Base-by-base conservation (phyloP, 75 land plant genomes). In the Cunninghamia lanceolata region DNA sequence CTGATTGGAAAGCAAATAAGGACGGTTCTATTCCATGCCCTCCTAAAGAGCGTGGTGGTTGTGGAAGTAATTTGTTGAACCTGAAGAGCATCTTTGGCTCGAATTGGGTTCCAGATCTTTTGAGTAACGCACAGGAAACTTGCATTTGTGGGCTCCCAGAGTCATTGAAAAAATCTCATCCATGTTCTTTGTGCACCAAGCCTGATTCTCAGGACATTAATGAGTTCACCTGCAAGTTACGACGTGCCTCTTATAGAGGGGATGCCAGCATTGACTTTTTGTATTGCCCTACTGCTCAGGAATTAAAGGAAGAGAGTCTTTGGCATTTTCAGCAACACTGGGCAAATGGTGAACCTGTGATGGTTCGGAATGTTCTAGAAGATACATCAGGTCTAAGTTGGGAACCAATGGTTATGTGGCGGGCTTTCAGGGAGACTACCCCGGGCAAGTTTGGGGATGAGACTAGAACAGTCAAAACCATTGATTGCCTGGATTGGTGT, bases 401-500 rank as follows among this genome's bases (percentile, higher is more conserved):
- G 14, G 52, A 50, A 2, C 97, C 97, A 30, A 93, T 89, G 91
- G 93, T 94, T 74, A 92, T 97, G 95, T 93, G 93, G 94, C 87
- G 94, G 63, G 93, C 94, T 73, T 86, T 94, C 45, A 77, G 89
- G 46, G 96, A 95, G 85, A 90, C 87, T 25, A 87, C 86, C 17
- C 88, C 76, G 21, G 89, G 86, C 54, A 88, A 87, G 79, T 83
- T 93, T 38, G 87, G 86, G 52, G 86, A 88, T 25, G 90, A 89
- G 66, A 77, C 84, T 17, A 34, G 59, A 68, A 84, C 88, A 34
- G 91, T 95, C 39, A 93, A 86, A 42, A 96, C 94, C 32, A 87
- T 96, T 85, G 99, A 96, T 91, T 96, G 99, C 86, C 85, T 93
- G 78, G 95, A 94, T 84, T 95, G 96, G 97, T 90, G 91, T 88